Conservation (phyloP, 768 basidiomycete species). For the Trametes coccinea region DNA sequence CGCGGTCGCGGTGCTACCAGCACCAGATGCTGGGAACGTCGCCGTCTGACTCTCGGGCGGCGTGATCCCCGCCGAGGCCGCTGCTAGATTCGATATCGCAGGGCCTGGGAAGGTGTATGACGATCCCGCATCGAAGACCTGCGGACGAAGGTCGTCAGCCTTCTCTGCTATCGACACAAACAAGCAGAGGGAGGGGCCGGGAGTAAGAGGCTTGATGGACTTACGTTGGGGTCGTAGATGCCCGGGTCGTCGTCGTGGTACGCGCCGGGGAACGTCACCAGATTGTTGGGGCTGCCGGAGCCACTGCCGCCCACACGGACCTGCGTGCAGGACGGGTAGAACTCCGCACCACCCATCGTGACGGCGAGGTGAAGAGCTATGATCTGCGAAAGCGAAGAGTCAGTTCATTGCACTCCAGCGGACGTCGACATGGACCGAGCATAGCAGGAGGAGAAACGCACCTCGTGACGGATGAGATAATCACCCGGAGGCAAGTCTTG, state of each 20-base stretch:
- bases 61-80: slow-evolving; percentile 15
- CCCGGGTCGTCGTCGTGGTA: slow-evolving; percentile 75
- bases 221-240: slow-evolving; percentile 57
- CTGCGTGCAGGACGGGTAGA: slow-evolving; percentile 73
- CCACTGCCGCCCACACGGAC: slow-evolving; percentile 54
- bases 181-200: no score
- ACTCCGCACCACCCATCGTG: slow-evolving; percentile 67
- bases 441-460: slow-evolving; percentile 3
- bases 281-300: slow-evolving; percentile 47
- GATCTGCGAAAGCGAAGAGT: slow-evolving; percentile 36
- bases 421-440: neutral
- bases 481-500: slow-evolving; percentile 61
- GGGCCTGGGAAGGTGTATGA: slow-evolving; percentile 34
- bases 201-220: neutral
- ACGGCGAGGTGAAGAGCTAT: slow-evolving; percentile 71
- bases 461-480: slow-evolving; percentile 76
- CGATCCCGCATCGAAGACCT: slow-evolving; percentile 29
- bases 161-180: no score
- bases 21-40: slow-evolving; percentile 23
- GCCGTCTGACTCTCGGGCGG: slow-evolving; percentile 13
- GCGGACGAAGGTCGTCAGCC: neutral
- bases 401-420: neutral
- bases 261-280: slow-evolving; percentile 68
- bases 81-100: slow-evolving; percentile 28
- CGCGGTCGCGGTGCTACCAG: slow-evolving; percentile 3